These are phyloP conservation scores for Hemileccinum rubropunctum DNA, from an alignment of 768 basidiomycete genomes.

Conservation along the genomic window DNA sequence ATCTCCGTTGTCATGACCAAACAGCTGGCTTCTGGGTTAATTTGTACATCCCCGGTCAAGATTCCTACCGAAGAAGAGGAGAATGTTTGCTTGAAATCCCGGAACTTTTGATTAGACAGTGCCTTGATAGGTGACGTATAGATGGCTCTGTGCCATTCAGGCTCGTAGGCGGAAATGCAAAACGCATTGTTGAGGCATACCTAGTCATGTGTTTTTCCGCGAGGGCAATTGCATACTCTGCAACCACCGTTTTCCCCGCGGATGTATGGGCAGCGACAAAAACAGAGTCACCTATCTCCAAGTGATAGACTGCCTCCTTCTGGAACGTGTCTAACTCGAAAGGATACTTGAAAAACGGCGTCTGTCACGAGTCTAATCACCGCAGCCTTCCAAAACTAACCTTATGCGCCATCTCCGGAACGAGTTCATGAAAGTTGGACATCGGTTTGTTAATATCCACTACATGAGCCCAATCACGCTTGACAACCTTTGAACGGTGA, in stretches of 20 bases:
- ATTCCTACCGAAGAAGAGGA: slow-evolving; percentile 91
- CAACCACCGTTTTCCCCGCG: slow-evolving; percentile 99
- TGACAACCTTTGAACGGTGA: slow-evolving; percentile 52
- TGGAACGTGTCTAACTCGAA: slow-evolving; percentile 99
- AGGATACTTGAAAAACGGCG: slow-evolving; percentile 70
- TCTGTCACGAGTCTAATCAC: slow-evolving; percentile 3
- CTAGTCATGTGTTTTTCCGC: slow-evolving; percentile 99
- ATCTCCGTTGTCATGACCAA: slow-evolving; percentile 99
- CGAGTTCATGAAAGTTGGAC: slow-evolving; percentile 84
- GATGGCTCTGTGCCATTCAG: slow-evolving; percentile 65
- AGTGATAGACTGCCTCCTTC: slow-evolving; percentile 96
- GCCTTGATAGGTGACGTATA: slow-evolving; percentile 99
- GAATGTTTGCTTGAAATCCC: slow-evolving; percentile 98
- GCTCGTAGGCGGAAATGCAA: slow-evolving; percentile 11
- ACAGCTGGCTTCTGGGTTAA: slow-evolving; percentile 96
- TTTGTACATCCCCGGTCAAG: slow-evolving; percentile 97
- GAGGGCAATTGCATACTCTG: slow-evolving; percentile 96
- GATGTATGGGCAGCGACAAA: slow-evolving; percentile 99
- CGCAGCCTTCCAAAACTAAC: slow-evolving; percentile 37
- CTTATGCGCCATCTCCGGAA: slow-evolving; percentile 95
- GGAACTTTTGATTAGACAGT: slow-evolving; percentile 96
- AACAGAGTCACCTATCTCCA: slow-evolving; percentile 96
- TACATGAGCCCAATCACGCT: slow-evolving; percentile 97
- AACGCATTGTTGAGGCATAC: slow-evolving; percentile 39
- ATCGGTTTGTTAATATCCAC: slow-evolving; percentile 92